phyloP scores from a whole-genome alignment of 768 basidiomycete genomes.

The Macrolepiota dolichaula region DNA sequence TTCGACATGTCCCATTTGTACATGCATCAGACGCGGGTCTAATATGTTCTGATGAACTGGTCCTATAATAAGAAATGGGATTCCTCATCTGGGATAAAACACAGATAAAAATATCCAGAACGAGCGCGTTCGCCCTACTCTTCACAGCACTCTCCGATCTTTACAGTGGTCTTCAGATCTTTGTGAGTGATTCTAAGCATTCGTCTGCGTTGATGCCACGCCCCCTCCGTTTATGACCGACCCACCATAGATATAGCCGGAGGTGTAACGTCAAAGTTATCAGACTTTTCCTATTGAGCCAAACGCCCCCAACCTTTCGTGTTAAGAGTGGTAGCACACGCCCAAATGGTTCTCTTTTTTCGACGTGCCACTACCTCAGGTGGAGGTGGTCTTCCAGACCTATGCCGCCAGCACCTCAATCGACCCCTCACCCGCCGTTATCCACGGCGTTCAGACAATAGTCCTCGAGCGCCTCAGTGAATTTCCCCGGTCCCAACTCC shows the following conservation, averaged over 20 bases:
- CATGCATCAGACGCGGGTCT: no score
- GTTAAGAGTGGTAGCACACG: slow-evolving; percentile 36
- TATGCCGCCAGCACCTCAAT: slow-evolving; percentile 16
- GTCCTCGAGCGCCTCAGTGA: slow-evolving; percentile 18
- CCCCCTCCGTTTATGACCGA: slow-evolving; percentile 26
- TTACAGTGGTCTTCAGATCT: slow-evolving; percentile 31
- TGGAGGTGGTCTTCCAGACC: slow-evolving; percentile 24
- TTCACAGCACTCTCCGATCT: slow-evolving; percentile 22
- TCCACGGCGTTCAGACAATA: slow-evolving; percentile 23
- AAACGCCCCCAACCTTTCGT: slow-evolving; percentile 4
- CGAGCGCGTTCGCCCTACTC: slow-evolving; percentile 27
- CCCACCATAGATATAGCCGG: slow-evolving; percentile 3
- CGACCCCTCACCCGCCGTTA: slow-evolving; percentile 21
- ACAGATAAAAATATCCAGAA: slow-evolving; percentile 10
- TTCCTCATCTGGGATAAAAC: slow-evolving; percentile 17
- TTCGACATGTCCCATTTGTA: no score
- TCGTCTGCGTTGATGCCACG: slow-evolving; percentile 9
- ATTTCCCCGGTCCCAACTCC: no score
- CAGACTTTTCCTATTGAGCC: slow-evolving; percentile 13
- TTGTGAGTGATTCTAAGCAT: slow-evolving; percentile 19
- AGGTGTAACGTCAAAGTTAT: slow-evolving; percentile 5
- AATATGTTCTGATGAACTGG: slow-evolving; percentile 35
- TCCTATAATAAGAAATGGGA: slow-evolving; percentile 27
- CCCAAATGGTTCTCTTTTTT: slow-evolving; percentile 43
- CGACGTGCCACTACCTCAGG: slow-evolving; percentile 20